Percentiles rank a stretch among this genome's conserved stretches.
phyloP scores from a whole-genome alignment of 495 filamentous ascomycete species.

The Darksidea phi region DNA sequence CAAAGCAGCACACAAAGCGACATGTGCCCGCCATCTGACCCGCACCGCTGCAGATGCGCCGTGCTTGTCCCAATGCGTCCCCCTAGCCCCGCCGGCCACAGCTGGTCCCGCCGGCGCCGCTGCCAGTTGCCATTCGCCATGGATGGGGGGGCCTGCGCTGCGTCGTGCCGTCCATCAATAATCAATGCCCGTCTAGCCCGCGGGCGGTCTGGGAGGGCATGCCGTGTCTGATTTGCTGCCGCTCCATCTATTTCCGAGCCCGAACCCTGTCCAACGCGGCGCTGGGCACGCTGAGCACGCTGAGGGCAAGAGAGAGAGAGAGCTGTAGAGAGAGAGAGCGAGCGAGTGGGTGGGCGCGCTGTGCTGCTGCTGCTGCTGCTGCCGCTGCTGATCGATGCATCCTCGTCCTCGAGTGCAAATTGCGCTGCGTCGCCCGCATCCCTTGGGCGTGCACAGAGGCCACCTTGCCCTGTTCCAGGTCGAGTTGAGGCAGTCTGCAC shows the following conservation, averaged over 20 bases:
- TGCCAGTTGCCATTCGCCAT: not conserved
- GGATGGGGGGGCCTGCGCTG: conserved; percentile 1
- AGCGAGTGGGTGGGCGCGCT: no score
- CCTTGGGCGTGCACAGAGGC: conserved; percentile 18
- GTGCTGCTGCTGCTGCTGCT: no score
- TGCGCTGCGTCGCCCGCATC: conserved; percentile 31
- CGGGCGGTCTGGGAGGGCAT: conserved; percentile 30
- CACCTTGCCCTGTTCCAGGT: conserved; percentile 35
- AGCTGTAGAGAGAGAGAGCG: no score
- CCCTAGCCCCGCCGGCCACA: conserved; percentile 1
- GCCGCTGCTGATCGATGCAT: conserved; percentile 29
- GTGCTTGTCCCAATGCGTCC: conserved; percentile 16
- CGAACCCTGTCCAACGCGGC: conserved; percentile 34
- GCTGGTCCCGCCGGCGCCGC: not conserved
- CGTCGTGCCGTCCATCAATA: conserved; percentile 24
- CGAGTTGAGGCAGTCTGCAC: conserved; percentile 39
- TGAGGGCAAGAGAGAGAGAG: no score
- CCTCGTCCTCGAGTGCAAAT: conserved; percentile 30
- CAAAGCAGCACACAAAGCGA: no score
- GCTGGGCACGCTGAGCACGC: conserved; percentile 28
- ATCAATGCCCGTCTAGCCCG: no score
- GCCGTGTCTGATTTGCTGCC: conserved; percentile 32
- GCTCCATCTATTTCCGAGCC: conserved; percentile 28
- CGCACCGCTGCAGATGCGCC: conserved; percentile 1
- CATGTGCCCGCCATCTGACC: conserved; percentile 31